Percentiles rank a stretch among this genome's conserved stretches.
Evolutionary conservation across 495 filamentous ascomycete species (phyloP).

Genomic region (Apodospora peruviana): DNA sequence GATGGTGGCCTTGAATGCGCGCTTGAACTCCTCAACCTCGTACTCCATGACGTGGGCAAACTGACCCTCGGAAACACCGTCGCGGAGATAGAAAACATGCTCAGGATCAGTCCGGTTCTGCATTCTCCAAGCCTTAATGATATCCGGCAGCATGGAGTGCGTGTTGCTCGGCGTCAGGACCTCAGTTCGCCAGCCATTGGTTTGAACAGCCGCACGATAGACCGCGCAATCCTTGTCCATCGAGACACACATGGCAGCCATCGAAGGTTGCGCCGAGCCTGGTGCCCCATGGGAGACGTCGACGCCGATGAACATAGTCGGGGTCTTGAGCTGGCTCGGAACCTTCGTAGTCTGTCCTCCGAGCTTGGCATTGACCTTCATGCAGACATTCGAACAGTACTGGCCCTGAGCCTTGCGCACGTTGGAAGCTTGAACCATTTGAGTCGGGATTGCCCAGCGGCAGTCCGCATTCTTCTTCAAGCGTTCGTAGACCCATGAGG

Average conservation of each 20-base stretch:
- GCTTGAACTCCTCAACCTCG: slow-evolving; percentile 69
- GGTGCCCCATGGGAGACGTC: slow-evolving; percentile 84
- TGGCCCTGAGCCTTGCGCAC: slow-evolving; percentile 59
- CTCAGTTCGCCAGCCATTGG: slow-evolving; percentile 72
- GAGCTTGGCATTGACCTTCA: slow-evolving; percentile 97
- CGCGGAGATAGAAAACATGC: slow-evolving; percentile 86
- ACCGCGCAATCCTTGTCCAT: slow-evolving; percentile 61
- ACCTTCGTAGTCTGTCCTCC: slow-evolving; percentile 62
- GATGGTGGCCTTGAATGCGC: slow-evolving; percentile 39
- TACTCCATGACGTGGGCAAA: slow-evolving; percentile 65
- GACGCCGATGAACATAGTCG: slow-evolving; percentile 75
- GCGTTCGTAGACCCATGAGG: slow-evolving; percentile 59
- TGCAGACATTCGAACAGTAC: slow-evolving; percentile 80
- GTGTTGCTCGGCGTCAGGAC: slow-evolving; percentile 64
- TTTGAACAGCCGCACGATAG: slow-evolving; percentile 70
- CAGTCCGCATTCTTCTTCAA: slow-evolving; percentile 82
- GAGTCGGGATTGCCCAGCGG: slow-evolving; percentile 70
- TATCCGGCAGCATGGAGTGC: slow-evolving; percentile 51
- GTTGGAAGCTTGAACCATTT: slow-evolving; percentile 58
- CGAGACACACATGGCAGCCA: slow-evolving; percentile 83
- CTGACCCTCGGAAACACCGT: slow-evolving; percentile 87
- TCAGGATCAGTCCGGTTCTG: slow-evolving; percentile 50
- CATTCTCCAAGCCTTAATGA: slow-evolving; percentile 58
- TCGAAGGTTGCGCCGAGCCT: slow-evolving; percentile 58
- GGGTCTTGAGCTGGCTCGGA: slow-evolving; percentile 29